Evolutionary conservation across 139 green algal species (phyloP).

Genomic region (Trebouxia sp.): DNA sequence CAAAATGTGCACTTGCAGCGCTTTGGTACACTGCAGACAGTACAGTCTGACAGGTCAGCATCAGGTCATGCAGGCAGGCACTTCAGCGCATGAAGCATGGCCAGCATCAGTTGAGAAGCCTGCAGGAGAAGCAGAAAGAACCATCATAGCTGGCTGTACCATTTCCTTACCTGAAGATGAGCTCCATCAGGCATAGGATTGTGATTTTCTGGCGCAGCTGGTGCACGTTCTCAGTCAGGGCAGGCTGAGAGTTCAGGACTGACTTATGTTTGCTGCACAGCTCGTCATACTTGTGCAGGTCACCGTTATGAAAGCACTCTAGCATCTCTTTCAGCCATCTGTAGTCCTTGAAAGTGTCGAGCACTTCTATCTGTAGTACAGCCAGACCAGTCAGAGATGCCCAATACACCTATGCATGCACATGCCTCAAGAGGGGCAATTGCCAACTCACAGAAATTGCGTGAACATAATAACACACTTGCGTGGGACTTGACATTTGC

Average conservation of each 20-base stretch:
- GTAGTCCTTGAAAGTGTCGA: conserved; percentile 69
- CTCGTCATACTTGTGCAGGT: conserved; percentile 89
- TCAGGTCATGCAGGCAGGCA: too few relatives aligned
- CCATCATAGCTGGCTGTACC: neutral
- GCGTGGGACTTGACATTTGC: too few relatives aligned
- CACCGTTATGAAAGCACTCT: conserved; percentile 83
- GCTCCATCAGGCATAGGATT: conserved; percentile 72
- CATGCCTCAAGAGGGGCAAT: too few relatives aligned
- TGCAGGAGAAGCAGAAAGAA: neutral
- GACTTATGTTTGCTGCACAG: conserved; percentile 80
- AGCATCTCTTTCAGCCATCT: conserved; percentile 92
- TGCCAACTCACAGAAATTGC: too few relatives aligned
- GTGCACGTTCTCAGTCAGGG: conserved; percentile 88
- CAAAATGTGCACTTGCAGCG: neutral
- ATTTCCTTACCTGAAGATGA: conserved; percentile 54
- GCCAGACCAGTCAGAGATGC: too few relatives aligned
- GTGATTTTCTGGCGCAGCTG: conserved; percentile 95
- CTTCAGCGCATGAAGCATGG: too few relatives aligned
- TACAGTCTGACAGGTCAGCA: too few relatives aligned
- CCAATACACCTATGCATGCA: too few relatives aligned
- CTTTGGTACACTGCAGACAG: too few relatives aligned
- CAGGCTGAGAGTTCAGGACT: conserved; percentile 89
- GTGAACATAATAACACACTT: too few relatives aligned
- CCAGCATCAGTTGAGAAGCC: neutral
- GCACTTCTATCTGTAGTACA: conserved; percentile 65